Conservation (phyloP, 192 early-diverging fungal genomes). For the Coemansia sp. region DNA sequence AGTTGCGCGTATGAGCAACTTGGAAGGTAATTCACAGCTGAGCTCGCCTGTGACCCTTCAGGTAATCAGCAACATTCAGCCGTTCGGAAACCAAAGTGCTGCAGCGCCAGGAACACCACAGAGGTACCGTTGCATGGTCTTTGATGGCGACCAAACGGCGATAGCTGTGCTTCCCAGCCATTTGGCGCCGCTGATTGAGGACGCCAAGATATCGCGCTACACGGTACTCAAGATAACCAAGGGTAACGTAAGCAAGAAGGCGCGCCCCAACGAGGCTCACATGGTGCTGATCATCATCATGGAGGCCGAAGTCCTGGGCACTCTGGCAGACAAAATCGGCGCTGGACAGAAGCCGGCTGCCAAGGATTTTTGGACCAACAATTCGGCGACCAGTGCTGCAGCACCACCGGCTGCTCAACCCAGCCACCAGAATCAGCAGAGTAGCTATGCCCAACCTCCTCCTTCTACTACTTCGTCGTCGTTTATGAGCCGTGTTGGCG, state of each 20-base stretch:
- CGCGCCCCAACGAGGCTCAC: constrained; percentile 15
- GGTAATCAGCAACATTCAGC: constrained; percentile 40
- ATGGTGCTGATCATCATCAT: constrained; percentile 40
- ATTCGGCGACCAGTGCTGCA: background rate
- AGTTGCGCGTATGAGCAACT: constrained; percentile 27
- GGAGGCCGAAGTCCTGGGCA: constrained; percentile 39
- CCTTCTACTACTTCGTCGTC: constrained; percentile 8
- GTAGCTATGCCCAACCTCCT: background rate
- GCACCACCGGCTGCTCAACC: background rate
- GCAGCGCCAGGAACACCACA: background rate
- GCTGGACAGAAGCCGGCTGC: background rate
- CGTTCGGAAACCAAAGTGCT: constrained; percentile 22
- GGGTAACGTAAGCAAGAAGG: constrained; percentile 36
- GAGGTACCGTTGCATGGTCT: constrained; percentile 51
- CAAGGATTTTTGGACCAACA: background rate
- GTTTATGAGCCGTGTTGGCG: constrained; percentile 45
- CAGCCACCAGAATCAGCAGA: constrained; percentile 24
- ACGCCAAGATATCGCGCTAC: constrained; percentile 32
- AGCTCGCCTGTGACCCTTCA: constrained; percentile 26
- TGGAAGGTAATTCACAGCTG: constrained; percentile 20
- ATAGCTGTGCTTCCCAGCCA: constrained; percentile 41
- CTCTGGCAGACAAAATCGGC: constrained; percentile 30
- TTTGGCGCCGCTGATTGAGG: constrained; percentile 29
- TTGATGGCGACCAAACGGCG: constrained; percentile 42
- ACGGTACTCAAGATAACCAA: constrained; percentile 36